Evolutionary conservation across 257 asterid species (phyloP).

Genomic region (Fraxinus cuspidata): DNA sequence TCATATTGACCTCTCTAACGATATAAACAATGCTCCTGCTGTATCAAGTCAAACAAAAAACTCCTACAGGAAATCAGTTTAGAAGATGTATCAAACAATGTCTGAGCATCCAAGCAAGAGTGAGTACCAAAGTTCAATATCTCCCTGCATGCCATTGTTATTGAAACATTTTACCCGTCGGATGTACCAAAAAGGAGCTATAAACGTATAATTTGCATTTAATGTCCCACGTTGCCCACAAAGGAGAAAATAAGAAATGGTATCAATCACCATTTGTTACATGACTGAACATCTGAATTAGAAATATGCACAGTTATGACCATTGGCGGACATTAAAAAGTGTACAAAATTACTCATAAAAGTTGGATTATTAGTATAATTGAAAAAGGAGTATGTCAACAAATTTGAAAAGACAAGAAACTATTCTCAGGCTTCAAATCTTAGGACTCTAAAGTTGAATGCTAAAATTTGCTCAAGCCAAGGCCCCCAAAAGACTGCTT

Average conservation of each 20-base stretch:
- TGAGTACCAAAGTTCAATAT: not conserved
- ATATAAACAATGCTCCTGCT: not conserved
- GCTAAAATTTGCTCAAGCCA: no score
- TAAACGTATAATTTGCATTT: not conserved
- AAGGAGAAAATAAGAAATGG: not conserved
- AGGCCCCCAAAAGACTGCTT: no score
- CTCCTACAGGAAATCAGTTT: not conserved
- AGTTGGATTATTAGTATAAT: not conserved
- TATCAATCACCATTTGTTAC: not conserved
- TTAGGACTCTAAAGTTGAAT: no score
- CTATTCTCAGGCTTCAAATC: no score
- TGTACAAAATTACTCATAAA: not conserved
- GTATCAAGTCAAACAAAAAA: not conserved
- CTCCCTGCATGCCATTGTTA: not conserved
- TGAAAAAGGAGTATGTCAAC: not conserved
- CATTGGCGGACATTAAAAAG: not conserved
- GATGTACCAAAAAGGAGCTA: not conserved
- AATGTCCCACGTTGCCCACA: not conserved
- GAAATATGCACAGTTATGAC: not conserved
- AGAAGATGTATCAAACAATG: not conserved
- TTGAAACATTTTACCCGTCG: not conserved
- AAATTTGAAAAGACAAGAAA: no score
- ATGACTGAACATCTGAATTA: not conserved
- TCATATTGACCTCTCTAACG: not conserved
- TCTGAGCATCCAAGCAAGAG: not conserved